Base-by-base conservation (phyloP, 768 basidiomycete species). In the Leccinellum albellum region DNA sequence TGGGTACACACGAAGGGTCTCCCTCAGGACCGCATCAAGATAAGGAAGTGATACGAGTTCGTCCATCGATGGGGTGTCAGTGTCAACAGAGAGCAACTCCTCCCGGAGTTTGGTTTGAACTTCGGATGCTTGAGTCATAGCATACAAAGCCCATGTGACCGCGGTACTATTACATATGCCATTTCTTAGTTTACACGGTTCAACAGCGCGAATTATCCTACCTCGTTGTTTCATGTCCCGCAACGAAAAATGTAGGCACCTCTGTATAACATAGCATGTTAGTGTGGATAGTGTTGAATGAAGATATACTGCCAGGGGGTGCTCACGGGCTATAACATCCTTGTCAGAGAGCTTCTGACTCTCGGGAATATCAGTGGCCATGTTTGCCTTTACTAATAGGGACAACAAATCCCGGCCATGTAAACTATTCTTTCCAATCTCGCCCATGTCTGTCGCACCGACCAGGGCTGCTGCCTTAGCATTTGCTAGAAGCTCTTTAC, bases 21-120 rank as follows among this genome's bases (percentile, higher is more conserved):
- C 87, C 8, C 80, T 78, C 3, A 86, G 75, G 9, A 87, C 79
- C 17, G 74, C 75, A 60, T 89, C 88, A 20, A 91, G 82, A 62
- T 87, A 89, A 0, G 85, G 79, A 3, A 93, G 74, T 4, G 78
- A 74, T 53, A 81, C 79, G 2, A 91, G 78, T 33, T 85, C 79
- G 37, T 91, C 89, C 84, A 89, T 88, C 3, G 79, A 78, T 3
- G 88, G 87, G 0, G 72, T 80, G 8, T 87, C 82, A 0, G 81
- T 83, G 1, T 74, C 63, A 13, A 85, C 72, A 0, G 71, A 64
- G 9, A 81, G 68, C 1, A 87, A 73, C 62, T 91, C 88, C 2
- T 81, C 75, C 1, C 86, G 77, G 0, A 91, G 76, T 60, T 81
- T 81, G 7, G 62, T 70, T 60, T 89, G 87, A 7, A 80, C 70